phyloP scores from a whole-genome alignment of 1,284 basidiomycete species.

The Veloporphyrellus conicus region DNA sequence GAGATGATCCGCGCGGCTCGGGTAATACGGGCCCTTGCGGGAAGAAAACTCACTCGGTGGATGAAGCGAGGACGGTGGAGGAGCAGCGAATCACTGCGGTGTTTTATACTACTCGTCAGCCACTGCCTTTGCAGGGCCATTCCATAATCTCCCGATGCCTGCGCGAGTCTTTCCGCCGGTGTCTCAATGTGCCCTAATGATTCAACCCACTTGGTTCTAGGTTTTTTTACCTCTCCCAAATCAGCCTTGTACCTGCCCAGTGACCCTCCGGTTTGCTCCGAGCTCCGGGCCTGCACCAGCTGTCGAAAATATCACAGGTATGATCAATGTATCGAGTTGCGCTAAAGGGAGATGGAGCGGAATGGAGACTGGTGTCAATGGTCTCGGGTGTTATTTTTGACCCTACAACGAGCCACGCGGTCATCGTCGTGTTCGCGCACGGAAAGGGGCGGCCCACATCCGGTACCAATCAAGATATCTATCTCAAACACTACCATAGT shows the following conservation, averaged over 20 bases:
- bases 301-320: not conserved
- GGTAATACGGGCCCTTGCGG: slow-evolving; percentile 18
- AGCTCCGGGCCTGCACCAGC: slow-evolving; percentile 3
- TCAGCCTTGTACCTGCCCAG: too few relatives aligned
- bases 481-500: too few relatives aligned
- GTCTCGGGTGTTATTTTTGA: slow-evolving; percentile 5
- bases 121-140: slow-evolving; percentile 32
- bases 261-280: slow-evolving; percentile 21
- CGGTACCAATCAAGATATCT: too few relatives aligned
- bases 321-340: slow-evolving; percentile 1
- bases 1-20: slow-evolving; percentile 26
- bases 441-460: not conserved
- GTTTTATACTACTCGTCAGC: slow-evolving; percentile 32
- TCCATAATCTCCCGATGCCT: slow-evolving; percentile 38
- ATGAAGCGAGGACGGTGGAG: not conserved
- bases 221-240: not conserved
- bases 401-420: not conserved
- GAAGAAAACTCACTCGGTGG: slow-evolving; percentile 23
- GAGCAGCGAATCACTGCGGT: slow-evolving; percentile 6
- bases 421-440: not conserved
- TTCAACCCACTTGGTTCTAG: not conserved
- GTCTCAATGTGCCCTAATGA: not conserved
- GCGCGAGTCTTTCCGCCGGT: slow-evolving; percentile 25
- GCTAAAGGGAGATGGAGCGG: not conserved
- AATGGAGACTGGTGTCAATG: slow-evolving; percentile 8